Evolutionary conservation across 371 early-diverging fungal species (phyloP), one percentile per base, ranked within the genome.

Genomic region (Mucor piriformis): DNA sequence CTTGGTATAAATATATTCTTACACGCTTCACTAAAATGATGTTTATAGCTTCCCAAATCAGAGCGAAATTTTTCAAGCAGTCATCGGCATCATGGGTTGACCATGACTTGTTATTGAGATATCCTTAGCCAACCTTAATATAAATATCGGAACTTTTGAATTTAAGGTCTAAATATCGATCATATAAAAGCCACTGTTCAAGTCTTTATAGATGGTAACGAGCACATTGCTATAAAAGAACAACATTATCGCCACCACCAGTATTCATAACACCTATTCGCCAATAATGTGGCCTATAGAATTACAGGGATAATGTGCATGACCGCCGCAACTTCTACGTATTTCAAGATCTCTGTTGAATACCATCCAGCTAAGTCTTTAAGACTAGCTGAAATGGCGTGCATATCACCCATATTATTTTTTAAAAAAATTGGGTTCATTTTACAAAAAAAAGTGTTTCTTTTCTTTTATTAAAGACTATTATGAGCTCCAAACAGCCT

Each of bases 181-280:
- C 63, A 24, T 48, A 49, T 23, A 73, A 67, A 35, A 73, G 57
- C 24, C 61, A 50, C 34, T 72, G 66, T 5, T 62, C 53, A 23
- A 77, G 60, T 29, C 62, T 62, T 34, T 59, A 54, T 7, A 71
- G 35, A 15, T 70, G 53, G 33, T 71, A 66, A 8, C 66, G 59
- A 25, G 85, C 74, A 3, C 82, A 67, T 59, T 90, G 90, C 48
- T 87, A 85, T 57, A 86, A 70, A 66, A 89, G 56, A 1, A 86
- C 85, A 7, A 80, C 83, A 53, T 90, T 88, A 52, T 90, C 90
- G 49, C 90, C 90, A 54, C 83, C 90, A 37, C 90, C 87, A 6
- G 90, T 90, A 0, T 88, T 90, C 67, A 84, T 69, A 6, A 88
- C 88, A 35, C 87, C 88, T 75, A 88, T 54, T 87, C 88, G 29